A percentile compares a stretch with the other conserved stretches of the same genome.
Conservation (phyloP, 768 basidiomycete species). For the Mycena galericulata region DNA sequence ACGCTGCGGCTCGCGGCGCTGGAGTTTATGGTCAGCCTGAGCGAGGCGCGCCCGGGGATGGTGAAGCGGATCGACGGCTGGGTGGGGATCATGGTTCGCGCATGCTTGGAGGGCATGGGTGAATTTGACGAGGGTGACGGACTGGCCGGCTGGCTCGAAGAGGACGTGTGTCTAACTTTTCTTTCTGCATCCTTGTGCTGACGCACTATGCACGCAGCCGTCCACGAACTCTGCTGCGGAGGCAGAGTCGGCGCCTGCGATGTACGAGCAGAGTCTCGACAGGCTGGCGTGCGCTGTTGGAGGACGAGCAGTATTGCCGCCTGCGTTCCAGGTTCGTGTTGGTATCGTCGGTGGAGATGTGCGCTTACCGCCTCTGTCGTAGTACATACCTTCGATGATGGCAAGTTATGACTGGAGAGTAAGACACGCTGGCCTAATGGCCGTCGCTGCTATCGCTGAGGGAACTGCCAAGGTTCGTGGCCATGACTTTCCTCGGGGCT, state of each 20-base stretch:
- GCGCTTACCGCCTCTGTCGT: neutral
- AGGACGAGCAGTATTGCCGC: slow-evolving; percentile 79
- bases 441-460: slow-evolving; percentile 87
- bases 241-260: slow-evolving; percentile 73
- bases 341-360: neutral
- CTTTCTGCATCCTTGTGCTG: neutral
- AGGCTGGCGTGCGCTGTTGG: slow-evolving; percentile 84
- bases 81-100: slow-evolving; percentile 76
- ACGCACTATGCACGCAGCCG: slow-evolving; percentile 55
- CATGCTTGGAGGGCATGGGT: slow-evolving; percentile 86
- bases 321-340: slow-evolving; percentile 70
- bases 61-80: slow-evolving; percentile 77
- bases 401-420: slow-evolving; percentile 86
- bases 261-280: slow-evolving; percentile 88
- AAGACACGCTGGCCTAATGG: slow-evolving; percentile 88
- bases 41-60: slow-evolving; percentile 79
- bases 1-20: slow-evolving; percentile 79
- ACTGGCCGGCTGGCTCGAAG: slow-evolving; percentile 72
- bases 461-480: slow-evolving; percentile 75
- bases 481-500: neutral
- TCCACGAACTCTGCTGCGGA: slow-evolving; percentile 71
- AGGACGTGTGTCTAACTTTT: slow-evolving; percentile 69
- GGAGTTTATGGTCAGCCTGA: slow-evolving; percentile 87
- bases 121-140: slow-evolving; percentile 69
- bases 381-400: slow-evolving; percentile 84